Evolutionary conservation across 805 yeast species (phyloP), one percentile per base, ranked within the genome.

Genomic region (Isabelozyma heimii): DNA sequence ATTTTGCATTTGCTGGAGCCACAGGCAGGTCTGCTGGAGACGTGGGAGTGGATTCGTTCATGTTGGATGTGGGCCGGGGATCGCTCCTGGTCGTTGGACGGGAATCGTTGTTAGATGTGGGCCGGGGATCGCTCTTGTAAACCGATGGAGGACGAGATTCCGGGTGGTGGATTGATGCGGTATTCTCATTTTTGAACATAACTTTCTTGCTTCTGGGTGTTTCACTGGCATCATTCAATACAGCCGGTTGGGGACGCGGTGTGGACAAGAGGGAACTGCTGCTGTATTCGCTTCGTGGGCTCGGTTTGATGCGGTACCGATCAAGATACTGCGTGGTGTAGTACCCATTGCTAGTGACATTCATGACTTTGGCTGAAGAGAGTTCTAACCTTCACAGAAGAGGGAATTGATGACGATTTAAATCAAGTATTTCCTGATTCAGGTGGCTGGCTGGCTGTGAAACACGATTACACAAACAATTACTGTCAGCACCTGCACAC

Each of bases 301-400:
- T 37, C 44, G 44, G 14, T 49, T 46, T 40, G 37, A 38, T 24
- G 46, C 44, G 35, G 24, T 42, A 50, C 41, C 55, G 56, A 47
- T 67, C 71, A 13, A 73, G 62, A 52, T 70, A 73, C 39, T 65
- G 65, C 6, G 67, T 52, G 26, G 77, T 63, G 48, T 58, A 73
- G 58, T 73, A 72, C n/a, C 74, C 78, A 41, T 65, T 62, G n/a
- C 61, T 64, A 5, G 76, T 65, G 39, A 71, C 76, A 53, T 72
- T 73, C 77, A 72, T 72, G 15, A 13, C 15, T 7, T 9, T 4
- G n/a, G 42, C 4, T 4, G 16, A 2, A 8, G 27, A 40, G 43
- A 16, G 12, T 38, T 16, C 12, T 4, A 5, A 10, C 14, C 10
- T 5, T 38, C 40, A n/a, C 5, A 17, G 24, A 38, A 38, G 4